Conservation (phyloP, 2,329 filamentous ascomycete species). For the Phaeoacremonium minimum region DNA sequence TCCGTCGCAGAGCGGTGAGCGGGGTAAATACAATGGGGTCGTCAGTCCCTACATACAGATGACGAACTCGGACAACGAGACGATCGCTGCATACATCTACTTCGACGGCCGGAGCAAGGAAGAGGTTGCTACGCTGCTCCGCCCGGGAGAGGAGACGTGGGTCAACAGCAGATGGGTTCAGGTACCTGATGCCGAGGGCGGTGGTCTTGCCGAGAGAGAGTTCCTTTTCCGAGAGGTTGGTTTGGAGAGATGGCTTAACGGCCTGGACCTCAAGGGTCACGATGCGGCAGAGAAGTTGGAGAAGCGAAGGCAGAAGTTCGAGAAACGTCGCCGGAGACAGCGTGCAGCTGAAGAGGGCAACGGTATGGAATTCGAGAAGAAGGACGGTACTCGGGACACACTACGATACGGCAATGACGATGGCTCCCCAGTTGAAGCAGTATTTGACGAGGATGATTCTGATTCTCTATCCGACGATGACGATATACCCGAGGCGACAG, state of each 20-base stretch:
- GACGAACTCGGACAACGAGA: conserved; percentile 91
- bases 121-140: conserved; percentile 88
- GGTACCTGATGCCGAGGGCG: conserved; percentile 84
- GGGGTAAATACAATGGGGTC: conserved; percentile 43
- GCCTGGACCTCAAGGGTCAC: conserved; percentile 88
- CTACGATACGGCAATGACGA: conserved; percentile 78
- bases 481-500: conserved; percentile 87
- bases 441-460: conserved; percentile 66
- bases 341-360: conserved; percentile 38
- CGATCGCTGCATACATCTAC: conserved; percentile 97
- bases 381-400: conserved; percentile 49
- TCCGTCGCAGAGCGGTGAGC: conserved; percentile 46
- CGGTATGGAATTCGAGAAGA: conserved; percentile 31
- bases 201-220: conserved; percentile 90
- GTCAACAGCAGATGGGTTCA: conserved; percentile 98
- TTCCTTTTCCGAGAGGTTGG: conserved; percentile 97
- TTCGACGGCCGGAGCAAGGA: conserved; percentile 95
- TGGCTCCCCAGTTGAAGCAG: conserved; percentile 67
- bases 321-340: conserved; percentile 62
- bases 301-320: conserved; percentile 77
- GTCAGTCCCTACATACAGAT: conserved; percentile 86
- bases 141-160: conserved; percentile 96
- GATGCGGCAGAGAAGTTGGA: conserved; percentile 88
- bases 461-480: conserved; percentile 76
- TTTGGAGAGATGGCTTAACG: conserved; percentile 93